These are phyloP conservation scores for Elsinoe necatrix DNA, from an alignment of 2,329 filamentous ascomycete genomes.

Conservation along the genomic window DNA sequence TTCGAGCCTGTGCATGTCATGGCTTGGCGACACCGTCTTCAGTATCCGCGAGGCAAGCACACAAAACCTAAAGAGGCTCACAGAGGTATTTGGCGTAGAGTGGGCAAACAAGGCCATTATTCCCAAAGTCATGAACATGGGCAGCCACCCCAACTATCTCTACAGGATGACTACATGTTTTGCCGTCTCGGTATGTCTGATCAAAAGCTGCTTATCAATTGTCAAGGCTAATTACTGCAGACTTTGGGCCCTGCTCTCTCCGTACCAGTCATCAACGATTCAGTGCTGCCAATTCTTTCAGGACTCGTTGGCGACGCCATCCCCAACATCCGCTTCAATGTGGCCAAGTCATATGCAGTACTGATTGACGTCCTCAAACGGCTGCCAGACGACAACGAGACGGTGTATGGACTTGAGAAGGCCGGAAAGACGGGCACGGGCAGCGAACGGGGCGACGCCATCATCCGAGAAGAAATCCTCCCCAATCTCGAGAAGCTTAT, in stretches of 20 bases:
- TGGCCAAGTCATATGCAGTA: slow-evolving; percentile 91
- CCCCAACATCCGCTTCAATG: slow-evolving; percentile 98
- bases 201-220: not conserved
- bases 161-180: slow-evolving; percentile 99
- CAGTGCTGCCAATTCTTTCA: slow-evolving; percentile 91
- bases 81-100: slow-evolving; percentile 94
- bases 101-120: slow-evolving; percentile 97
- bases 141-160: slow-evolving; percentile 94
- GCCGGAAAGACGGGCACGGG: slow-evolving; percentile 49
- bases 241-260: slow-evolving; percentile 89
- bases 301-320: slow-evolving; percentile 91
- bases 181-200: slow-evolving; percentile 75
- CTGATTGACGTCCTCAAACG: slow-evolving; percentile 87
- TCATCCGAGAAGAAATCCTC: slow-evolving; percentile 54
- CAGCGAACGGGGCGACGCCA: slow-evolving; percentile 25
- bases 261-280: slow-evolving; percentile 83
- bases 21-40: slow-evolving; percentile 97
- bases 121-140: slow-evolving; percentile 97
- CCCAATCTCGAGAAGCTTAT: slow-evolving; percentile 91
- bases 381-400: slow-evolving; percentile 72
- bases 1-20: slow-evolving; percentile 91
- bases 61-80: slow-evolving; percentile 95
- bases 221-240: slow-evolving; percentile 41
- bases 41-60: slow-evolving; percentile 97
- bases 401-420: slow-evolving; percentile 77